These are phyloP conservation scores for Waltergamsia citrina DNA, from an alignment of 2,329 filamentous ascomycete genomes.

Conservation along the genomic window DNA sequence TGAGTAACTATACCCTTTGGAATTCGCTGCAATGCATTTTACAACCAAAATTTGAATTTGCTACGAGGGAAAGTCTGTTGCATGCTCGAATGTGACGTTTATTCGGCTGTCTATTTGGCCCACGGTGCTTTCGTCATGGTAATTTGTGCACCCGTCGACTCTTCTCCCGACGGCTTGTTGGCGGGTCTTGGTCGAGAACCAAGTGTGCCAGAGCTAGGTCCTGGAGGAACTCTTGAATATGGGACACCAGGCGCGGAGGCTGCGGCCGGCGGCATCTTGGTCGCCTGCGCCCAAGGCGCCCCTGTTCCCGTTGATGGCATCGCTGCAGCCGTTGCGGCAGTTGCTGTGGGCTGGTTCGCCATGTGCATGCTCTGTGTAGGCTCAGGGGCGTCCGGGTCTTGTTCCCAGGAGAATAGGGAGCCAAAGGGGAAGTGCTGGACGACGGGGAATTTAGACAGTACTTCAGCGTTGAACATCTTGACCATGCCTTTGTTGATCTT, in stretches of 20 bases:
- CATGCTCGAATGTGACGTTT: background rate
- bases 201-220: slow-evolving; percentile 15
- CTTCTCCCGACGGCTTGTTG: slow-evolving; percentile 4
- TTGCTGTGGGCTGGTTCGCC: slow-evolving; percentile 36
- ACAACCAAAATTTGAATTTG: background rate
- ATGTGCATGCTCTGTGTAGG: slow-evolving; percentile 46
- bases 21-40: background rate
- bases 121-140: slow-evolving; percentile 36
- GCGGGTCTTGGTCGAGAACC: slow-evolving; percentile 8
- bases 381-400: slow-evolving; percentile 48
- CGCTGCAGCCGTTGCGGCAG: background rate
- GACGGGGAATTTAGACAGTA: slow-evolving; percentile 92
- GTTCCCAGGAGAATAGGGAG: slow-evolving; percentile 69
- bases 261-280: slow-evolving; percentile 24
- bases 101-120: slow-evolving; percentile 20
- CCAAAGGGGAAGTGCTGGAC: slow-evolving; percentile 94
- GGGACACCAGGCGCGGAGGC: slow-evolving; percentile 23
- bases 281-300: slow-evolving; percentile 34
- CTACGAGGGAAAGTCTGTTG: background rate
- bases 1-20: slow-evolving; percentile 4
- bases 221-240: slow-evolving; percentile 25
- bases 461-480: slow-evolving; percentile 98
- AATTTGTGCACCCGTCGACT: slow-evolving; percentile 26
- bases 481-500: slow-evolving; percentile 99
- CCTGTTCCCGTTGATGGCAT: slow-evolving; percentile 21